phyloP scores from a whole-genome alignment of 169 alveolate species.

The Plasmodium cynomolgi region DNA sequence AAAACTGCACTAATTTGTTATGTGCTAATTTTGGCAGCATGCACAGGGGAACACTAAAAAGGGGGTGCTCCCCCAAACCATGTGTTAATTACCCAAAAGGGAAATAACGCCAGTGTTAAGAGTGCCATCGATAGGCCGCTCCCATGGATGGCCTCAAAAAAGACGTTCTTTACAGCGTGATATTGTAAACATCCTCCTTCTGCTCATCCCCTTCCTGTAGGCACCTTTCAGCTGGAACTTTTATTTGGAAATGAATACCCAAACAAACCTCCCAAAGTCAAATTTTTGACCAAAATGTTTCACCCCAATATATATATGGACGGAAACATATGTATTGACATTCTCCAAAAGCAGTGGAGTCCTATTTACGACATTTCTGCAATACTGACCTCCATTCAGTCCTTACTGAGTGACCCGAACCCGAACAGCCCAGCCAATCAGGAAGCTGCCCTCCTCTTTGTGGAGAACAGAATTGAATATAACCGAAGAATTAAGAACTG shows the following conservation, averaged over 20 bases:
- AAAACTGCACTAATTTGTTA: not conserved
- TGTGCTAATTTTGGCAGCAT: not conserved
- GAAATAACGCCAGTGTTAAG: constrained; percentile 90
- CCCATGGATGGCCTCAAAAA: not conserved
- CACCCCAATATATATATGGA: constrained; percentile 95
- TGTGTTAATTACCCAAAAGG: constrained; percentile 88
- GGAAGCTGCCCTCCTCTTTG: constrained; percentile 96
- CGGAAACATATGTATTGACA: constrained; percentile 96
- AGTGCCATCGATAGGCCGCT: constrained; percentile 81
- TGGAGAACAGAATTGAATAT: constrained; percentile 93
- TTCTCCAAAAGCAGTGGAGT: constrained; percentile 97
- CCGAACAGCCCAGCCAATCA: constrained; percentile 97
- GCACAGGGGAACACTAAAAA: not conserved
- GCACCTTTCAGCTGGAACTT: constrained; percentile 92
- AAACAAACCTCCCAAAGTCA: constrained; percentile 92
- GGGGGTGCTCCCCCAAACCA: constrained; percentile 87
- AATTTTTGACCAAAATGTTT: constrained; percentile 88
- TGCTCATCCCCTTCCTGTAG: constrained; percentile 90
- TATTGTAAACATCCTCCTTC: constrained; percentile 42
- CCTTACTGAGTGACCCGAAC: constrained; percentile 97
- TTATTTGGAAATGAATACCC: constrained; percentile 94
- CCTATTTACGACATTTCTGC: constrained; percentile 97
- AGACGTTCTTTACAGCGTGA: not conserved
- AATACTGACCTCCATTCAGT: constrained; percentile 96
- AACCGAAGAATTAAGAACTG: constrained; percentile 91